These are phyloP conservation scores for Amaranthus palmeri DNA, from an alignment of 148 eudicot species.

Conservation along the genomic window DNA sequence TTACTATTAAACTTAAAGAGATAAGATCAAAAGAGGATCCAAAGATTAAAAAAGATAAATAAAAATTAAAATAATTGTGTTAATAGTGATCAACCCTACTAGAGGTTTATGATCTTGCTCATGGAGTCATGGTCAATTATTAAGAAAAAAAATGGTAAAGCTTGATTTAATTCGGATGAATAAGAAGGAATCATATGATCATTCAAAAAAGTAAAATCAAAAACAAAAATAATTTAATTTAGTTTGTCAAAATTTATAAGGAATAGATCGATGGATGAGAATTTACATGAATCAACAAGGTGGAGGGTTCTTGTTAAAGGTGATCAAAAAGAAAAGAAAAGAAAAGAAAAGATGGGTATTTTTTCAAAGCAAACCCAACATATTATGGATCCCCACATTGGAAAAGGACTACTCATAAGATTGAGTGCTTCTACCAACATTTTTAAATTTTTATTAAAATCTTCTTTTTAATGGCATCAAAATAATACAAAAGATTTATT, in stretches of 20 bases:
- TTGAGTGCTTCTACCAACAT: constrained; percentile 1
- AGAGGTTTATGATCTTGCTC: constrained; percentile 11
- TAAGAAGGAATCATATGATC: background rate
- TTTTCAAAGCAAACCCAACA: constrained; percentile 19
- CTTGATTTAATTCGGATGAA: constrained; percentile 8
- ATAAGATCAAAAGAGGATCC: constrained; percentile 16
- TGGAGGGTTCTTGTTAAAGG: background rate
- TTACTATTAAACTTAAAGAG: background rate
- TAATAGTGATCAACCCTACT: background rate
- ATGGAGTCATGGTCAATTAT: background rate
- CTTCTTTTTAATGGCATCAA: constrained; percentile 8
- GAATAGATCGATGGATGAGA: background rate
- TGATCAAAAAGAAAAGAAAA: background rate
- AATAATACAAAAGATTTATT: background rate
- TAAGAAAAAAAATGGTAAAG: background rate
- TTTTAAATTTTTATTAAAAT: background rate
- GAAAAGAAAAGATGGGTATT: constrained; percentile 6
- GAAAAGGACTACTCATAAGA: constrained; percentile 18
- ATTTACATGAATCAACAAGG: constrained; percentile 11
- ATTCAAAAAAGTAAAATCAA: background rate
- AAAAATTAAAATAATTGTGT: background rate
- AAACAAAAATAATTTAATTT: too few relatives aligned
- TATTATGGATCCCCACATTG: constrained; percentile 11
- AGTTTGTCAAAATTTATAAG: background rate
- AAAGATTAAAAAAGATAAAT: background rate